Evolutionary conservation across 2,329 filamentous ascomycete species (phyloP), one percentile per base, ranked within the genome.

Genomic region (Talaromyces sp.): DNA sequence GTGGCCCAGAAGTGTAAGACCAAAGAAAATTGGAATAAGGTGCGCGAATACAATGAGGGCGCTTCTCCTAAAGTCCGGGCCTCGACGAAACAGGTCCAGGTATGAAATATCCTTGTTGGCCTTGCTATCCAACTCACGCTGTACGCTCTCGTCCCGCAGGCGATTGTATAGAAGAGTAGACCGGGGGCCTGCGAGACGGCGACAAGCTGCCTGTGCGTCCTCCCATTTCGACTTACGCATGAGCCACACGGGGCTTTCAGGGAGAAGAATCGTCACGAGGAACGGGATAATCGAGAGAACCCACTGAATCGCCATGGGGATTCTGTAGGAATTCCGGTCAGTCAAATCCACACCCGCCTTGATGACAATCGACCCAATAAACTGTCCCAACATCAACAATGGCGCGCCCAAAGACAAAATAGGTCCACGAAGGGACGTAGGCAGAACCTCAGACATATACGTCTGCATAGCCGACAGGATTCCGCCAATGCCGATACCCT

Each of bases 291-390:
- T 65, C 1, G 81, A 80, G 80, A 80, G 82, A 75, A 82, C 81
- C 81, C 81, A 81, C 65, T 83, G 81, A 13, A 83, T 65, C 8
- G 76, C 78, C 61, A 81, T 82, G 0, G 81, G 81, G 60, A 83
- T 82, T 63, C 77, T 63, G 77, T 78, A 63, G 49, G 72, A 54
- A 25, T 60, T 44, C n/a, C 44, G 44, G 3, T 8, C 22, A 49
- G n/a, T 19, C 11, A 49, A 19, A 5, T 11, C n/a, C n/a, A 49
- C 44, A n/a, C 80, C 80, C 17, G 44, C 44, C 22, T 49, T 49
- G 44, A 49, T 49, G 44, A 49, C 44, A 1, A 49, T 19, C n/a
- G 44, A 49, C 22, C 44, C 44, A 8, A 80, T 71, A 10, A 82
- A 69, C 65, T 82, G 79, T 19, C 80, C 80, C 0, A 81, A 65